A percentile compares a stretch with the other conserved stretches of the same genome.
Evolutionary conservation across 139 green algal genomes (phyloP).

Genomic region (Asterochloris sp.): DNA sequence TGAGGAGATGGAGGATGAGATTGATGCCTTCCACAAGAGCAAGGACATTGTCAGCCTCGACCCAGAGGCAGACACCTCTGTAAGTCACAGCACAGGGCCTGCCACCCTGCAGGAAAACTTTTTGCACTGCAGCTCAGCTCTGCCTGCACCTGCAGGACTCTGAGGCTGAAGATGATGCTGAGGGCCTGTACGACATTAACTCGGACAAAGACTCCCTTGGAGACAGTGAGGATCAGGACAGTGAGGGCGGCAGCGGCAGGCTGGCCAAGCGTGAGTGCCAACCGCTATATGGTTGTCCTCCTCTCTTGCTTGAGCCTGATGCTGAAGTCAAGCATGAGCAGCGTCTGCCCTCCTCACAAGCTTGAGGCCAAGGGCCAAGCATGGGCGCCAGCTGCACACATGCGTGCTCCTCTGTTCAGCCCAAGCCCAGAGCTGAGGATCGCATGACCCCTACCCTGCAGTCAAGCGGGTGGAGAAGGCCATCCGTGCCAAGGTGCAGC

Average conservation of each 20-base stretch:
- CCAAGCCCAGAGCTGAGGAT: too few species aligned
- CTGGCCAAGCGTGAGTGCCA: slow-evolving; percentile 30
- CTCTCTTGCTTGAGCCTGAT: not conserved
- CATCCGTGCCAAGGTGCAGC: slow-evolving; percentile 59
- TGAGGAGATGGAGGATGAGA: slow-evolving; percentile 27
- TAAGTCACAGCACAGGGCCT: too few species aligned
- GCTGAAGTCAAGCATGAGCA: not conserved
- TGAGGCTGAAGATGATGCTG: slow-evolving; percentile 38
- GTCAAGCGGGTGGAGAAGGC: slow-evolving; percentile 63
- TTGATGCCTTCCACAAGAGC: slow-evolving; percentile 41
- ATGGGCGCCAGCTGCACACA: not conserved
- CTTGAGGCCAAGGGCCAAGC: not conserved
- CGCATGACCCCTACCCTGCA: slow-evolving; percentile 31
- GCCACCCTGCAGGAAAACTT: too few species aligned
- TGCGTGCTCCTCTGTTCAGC: not conserved
- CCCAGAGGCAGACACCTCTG: not conserved
- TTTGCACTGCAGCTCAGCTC: too few species aligned
- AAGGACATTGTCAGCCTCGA: slow-evolving; percentile 48
- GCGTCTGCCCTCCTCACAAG: not conserved
- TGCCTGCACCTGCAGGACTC: slow-evolving; percentile 11
- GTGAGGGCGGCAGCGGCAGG: slow-evolving; percentile 28
- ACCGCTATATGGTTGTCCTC: not conserved
- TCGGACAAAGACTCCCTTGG: slow-evolving; percentile 22
- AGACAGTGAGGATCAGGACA: slow-evolving; percentile 29
- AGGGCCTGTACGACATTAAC: slow-evolving; percentile 30